Conservation (phyloP, 257 asterid genomes). For the Solanum lignicaule region DNA sequence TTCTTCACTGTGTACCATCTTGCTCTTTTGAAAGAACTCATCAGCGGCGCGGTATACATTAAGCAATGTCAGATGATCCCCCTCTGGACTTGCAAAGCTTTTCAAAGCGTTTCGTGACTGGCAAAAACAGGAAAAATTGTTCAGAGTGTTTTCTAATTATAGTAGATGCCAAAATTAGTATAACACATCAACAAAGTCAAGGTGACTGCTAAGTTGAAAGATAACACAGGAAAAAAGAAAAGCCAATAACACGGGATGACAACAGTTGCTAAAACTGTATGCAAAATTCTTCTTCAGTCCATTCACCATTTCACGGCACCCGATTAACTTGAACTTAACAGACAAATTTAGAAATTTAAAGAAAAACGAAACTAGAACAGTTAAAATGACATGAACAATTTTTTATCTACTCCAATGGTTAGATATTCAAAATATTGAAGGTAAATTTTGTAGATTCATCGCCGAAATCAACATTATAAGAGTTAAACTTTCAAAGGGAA, state of each 20-base stretch:
- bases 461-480: background rate
- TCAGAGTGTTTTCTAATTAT: constrained; percentile 13
- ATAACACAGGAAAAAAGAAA: background rate
- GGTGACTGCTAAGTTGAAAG: background rate
- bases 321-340: background rate
- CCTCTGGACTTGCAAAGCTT: constrained; percentile 75
- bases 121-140: background rate
- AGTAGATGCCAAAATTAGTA: background rate
- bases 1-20: constrained; percentile 29
- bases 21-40: constrained; percentile 65
- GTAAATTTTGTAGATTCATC: background rate
- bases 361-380: background rate
- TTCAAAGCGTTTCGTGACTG: constrained; percentile 77
- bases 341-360: background rate
- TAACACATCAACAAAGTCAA: background rate
- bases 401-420: background rate
- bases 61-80: constrained; percentile 87
- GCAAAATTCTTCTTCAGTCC: background rate
- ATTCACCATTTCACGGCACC: background rate
- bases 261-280: background rate
- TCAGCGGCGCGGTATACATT: constrained; percentile 65
- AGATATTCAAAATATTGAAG: background rate
- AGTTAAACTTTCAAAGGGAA: background rate
- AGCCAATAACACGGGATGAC: background rate
- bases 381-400: background rate